These are phyloP conservation scores for Rhodotorula babjevae DNA, from an alignment of 768 basidiomycete genomes.

Conservation along the genomic window DNA sequence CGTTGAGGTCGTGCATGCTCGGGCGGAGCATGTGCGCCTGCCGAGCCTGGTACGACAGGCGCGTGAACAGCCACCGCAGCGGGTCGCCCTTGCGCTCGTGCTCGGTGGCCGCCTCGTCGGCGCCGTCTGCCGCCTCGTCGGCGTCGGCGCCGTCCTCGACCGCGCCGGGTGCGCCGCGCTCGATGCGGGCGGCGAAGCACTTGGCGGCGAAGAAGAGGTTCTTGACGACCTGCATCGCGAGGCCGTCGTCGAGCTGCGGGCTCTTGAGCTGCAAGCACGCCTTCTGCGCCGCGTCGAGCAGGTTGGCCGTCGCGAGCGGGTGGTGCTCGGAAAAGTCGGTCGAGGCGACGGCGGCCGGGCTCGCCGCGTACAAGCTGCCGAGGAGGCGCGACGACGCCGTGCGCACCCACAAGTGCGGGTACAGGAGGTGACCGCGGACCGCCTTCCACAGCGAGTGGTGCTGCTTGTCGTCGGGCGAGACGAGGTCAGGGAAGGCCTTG, in stretches of 20 bases:
- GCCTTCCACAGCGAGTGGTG: slow-evolving; percentile 55
- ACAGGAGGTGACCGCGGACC: slow-evolving; percentile 65
- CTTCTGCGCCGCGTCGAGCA: slow-evolving; percentile 69
- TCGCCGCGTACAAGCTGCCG: slow-evolving; percentile 61
- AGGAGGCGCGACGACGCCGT: slow-evolving; percentile 70
- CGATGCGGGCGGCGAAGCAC: slow-evolving; percentile 57
- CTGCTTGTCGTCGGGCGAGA: slow-evolving; percentile 37
- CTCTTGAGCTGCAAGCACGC: slow-evolving; percentile 74
- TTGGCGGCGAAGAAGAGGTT: slow-evolving; percentile 89
- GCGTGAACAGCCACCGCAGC: slow-evolving; percentile 89
- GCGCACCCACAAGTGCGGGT: slow-evolving; percentile 93
- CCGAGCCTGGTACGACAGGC: slow-evolving; percentile 65
- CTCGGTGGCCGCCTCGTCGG: slow-evolving; percentile 42
- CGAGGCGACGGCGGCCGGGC: slow-evolving; percentile 45
- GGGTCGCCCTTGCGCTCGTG: slow-evolving; percentile 51
- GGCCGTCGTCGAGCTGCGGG: slow-evolving; percentile 63
- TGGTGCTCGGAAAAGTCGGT: slow-evolving; percentile 45
- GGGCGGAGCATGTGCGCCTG: slow-evolving; percentile 41
- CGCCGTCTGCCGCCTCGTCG: slow-evolving; percentile 42
- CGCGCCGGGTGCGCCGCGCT: slow-evolving; percentile 13
- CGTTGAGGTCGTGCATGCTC: slow-evolving; percentile 31
- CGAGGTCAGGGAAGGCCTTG: slow-evolving; percentile 57
- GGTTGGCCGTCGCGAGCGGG: slow-evolving; percentile 53
- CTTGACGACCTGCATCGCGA: slow-evolving; percentile 82
- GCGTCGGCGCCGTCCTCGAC: slow-evolving; percentile 42